Percentiles rank a stretch among this genome's conserved stretches.
phyloP scores from a whole-genome alignment of 331 rosid species.

The Phaseolus coccineus region DNA sequence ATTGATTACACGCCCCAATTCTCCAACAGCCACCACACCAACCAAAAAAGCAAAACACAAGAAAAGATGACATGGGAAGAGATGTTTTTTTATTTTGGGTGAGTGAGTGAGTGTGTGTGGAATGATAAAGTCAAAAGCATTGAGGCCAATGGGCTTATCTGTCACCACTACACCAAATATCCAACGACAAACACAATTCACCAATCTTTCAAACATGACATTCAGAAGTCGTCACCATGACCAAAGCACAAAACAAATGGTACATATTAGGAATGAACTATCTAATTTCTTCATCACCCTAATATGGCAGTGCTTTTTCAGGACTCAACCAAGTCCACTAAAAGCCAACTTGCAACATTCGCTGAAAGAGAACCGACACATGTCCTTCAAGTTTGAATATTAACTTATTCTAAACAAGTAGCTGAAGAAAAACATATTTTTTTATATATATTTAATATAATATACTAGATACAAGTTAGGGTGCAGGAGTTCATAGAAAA shows the following conservation, averaged over 20 bases:
- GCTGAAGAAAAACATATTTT: not conserved
- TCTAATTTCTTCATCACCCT: conserved; percentile 7
- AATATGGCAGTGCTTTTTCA: conserved; percentile 17
- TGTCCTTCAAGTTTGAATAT: conserved; percentile 1
- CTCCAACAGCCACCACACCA: conserved; percentile 37
- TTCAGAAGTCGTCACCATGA: conserved; percentile 17
- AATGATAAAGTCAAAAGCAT: conserved; percentile 24
- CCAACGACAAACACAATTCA: not conserved
- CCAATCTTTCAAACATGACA: conserved; percentile 22
- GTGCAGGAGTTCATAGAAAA: conserved; percentile 33
- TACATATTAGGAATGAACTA: conserved; percentile 26
- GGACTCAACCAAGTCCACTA: conserved; percentile 6
- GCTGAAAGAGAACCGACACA: conserved; percentile 26
- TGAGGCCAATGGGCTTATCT: conserved; percentile 6
- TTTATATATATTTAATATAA: not conserved
- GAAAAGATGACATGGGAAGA: conserved; percentile 7
- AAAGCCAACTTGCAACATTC: conserved; percentile 38
- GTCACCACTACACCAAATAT: conserved; percentile 28
- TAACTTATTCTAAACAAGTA: conserved; percentile 16
- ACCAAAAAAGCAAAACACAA: conserved; percentile 23
- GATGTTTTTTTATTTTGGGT: not conserved
- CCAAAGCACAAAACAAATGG: conserved; percentile 32
- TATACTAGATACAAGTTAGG: conserved; percentile 11
- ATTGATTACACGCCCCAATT: conserved; percentile 18
- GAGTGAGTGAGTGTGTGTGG: not conserved